These are phyloP conservation scores for Colletotrichum lindemuthianum DNA, from an alignment of 2,329 filamentous ascomycete genomes.

Conservation along the genomic window DNA sequence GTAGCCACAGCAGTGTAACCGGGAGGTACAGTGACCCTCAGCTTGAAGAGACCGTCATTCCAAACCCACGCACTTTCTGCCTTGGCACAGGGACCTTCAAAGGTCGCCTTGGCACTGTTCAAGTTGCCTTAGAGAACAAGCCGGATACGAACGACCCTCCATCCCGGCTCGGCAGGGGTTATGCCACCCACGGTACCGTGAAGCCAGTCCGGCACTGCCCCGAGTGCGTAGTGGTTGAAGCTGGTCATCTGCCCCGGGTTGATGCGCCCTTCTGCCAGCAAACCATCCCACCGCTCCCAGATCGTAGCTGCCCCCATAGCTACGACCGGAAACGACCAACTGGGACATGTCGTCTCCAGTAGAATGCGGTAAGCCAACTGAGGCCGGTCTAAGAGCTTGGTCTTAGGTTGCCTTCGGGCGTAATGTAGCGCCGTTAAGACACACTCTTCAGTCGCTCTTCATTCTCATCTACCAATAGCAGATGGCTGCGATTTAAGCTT, in stretches of 20 bases:
- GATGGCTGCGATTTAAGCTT: too few species aligned
- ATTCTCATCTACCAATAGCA: too few species aligned
- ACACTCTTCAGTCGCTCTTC: neutral
- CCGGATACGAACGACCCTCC: conserved; percentile 34
- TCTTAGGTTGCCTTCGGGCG: conserved; percentile 26
- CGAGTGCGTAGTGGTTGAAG: conserved; percentile 54
- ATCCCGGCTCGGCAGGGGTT: conserved; percentile 38
- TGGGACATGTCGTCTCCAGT: conserved; percentile 46
- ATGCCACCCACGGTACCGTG: conserved; percentile 43
- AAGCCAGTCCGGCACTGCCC: conserved; percentile 51
- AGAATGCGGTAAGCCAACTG: conserved; percentile 50
- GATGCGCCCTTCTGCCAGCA: conserved; percentile 48
- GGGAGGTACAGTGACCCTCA: conserved; percentile 24
- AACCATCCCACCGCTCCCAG: conserved; percentile 55
- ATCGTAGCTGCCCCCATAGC: conserved; percentile 51
- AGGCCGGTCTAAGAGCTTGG: conserved; percentile 28
- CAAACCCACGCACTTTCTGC: conserved; percentile 21
- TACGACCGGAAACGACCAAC: conserved; percentile 50
- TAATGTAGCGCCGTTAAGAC: conserved; percentile 31
- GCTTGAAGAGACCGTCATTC: neutral
- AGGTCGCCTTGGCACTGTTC: conserved; percentile 24
- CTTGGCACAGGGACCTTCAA: conserved; percentile 26
- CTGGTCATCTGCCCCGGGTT: conserved; percentile 54
- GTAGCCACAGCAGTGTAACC: conserved; percentile 23
- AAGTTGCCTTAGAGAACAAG: conserved; percentile 30